Evolutionary conservation across 768 basidiomycete species (phyloP).

Genomic region (Tephrocybe sp.): DNA sequence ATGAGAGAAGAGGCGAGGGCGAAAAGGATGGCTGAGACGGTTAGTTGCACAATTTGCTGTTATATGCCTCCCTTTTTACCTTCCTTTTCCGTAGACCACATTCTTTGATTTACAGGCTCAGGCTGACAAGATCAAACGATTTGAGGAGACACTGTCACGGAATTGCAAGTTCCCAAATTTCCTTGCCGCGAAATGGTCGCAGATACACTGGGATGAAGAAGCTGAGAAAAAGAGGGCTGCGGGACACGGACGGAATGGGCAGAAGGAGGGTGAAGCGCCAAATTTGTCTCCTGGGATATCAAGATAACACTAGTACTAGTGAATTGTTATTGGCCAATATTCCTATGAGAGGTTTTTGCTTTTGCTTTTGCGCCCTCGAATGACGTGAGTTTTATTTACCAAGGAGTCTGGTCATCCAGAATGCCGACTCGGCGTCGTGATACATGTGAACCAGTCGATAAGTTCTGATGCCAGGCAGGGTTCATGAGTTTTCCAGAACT

Average conservation of each 20-base stretch:
- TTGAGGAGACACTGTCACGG: constrained; percentile 54
- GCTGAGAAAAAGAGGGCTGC: constrained; percentile 31
- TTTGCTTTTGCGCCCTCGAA: too few relatives aligned
- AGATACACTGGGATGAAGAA: constrained; percentile 54
- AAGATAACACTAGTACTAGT: too few relatives aligned
- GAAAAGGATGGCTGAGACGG: constrained; percentile 55
- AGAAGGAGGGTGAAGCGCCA: constrained; percentile 43
- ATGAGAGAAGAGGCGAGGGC: constrained; percentile 71
- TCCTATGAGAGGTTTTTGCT: too few relatives aligned
- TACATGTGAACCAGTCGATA: too few relatives aligned
- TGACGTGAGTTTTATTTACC: too few relatives aligned
- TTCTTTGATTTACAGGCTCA: constrained; percentile 60
- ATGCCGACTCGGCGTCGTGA: too few relatives aligned
- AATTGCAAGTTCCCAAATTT: constrained; percentile 50
- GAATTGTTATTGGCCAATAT: too few relatives aligned
- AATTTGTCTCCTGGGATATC: too few relatives aligned
- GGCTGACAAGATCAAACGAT: constrained; percentile 59
- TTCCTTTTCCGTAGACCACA: constrained; percentile 32
- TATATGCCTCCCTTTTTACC: constrained; percentile 1
- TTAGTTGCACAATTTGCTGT: constrained; percentile 33
- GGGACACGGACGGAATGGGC: too few relatives aligned
- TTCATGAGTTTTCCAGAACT: too few relatives aligned
- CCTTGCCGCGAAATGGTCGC: constrained; percentile 57
- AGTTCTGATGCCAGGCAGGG: too few relatives aligned
- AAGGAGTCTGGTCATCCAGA: too few relatives aligned